phyloP scores from a whole-genome alignment of 1,284 basidiomycete genomes.

The Pseudozyma hubeiensis region DNA sequence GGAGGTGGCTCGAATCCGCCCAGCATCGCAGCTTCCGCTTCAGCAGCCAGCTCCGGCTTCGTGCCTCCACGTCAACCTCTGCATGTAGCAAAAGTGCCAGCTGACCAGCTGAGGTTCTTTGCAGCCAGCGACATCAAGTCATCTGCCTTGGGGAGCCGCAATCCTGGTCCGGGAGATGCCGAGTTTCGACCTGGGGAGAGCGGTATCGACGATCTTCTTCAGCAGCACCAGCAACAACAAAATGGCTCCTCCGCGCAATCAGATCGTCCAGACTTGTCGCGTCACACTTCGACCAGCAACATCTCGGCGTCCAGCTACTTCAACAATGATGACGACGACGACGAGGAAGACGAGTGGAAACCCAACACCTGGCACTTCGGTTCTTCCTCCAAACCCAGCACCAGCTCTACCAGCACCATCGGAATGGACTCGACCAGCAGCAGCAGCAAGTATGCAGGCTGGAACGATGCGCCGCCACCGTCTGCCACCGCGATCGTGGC shows the following conservation, averaged over 20 bases:
- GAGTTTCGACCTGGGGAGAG: conserved; percentile 52
- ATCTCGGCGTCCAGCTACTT: conserved; percentile 3
- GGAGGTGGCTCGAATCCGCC: conserved; percentile 32
- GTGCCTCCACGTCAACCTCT: conserved; percentile 38
- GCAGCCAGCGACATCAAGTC: conserved; percentile 24
- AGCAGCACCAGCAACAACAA: conserved; percentile 11
- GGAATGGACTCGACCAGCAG: not conserved
- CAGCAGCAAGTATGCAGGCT: conserved; percentile 35
- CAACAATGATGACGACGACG: conserved; percentile 28
- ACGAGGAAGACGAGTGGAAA: conserved; percentile 52
- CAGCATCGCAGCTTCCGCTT: conserved; percentile 34
- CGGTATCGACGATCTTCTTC: conserved; percentile 62
- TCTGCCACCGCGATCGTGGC: conserved; percentile 42
- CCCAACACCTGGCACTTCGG: conserved; percentile 61
- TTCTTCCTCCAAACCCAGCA: not conserved
- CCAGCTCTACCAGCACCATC: conserved; percentile 5
- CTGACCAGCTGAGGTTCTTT: conserved; percentile 52
- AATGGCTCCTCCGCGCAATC: not conserved
- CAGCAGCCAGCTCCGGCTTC: conserved; percentile 40
- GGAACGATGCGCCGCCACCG: conserved; percentile 58
- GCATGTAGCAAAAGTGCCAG: conserved; percentile 42
- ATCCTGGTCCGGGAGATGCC: conserved; percentile 27
- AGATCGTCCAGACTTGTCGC: conserved; percentile 15
- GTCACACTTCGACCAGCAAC: conserved; percentile 17
- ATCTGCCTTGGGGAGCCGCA: not conserved